Conservation (phyloP, 192 early-diverging fungal species). For the Podila minutissima region DNA sequence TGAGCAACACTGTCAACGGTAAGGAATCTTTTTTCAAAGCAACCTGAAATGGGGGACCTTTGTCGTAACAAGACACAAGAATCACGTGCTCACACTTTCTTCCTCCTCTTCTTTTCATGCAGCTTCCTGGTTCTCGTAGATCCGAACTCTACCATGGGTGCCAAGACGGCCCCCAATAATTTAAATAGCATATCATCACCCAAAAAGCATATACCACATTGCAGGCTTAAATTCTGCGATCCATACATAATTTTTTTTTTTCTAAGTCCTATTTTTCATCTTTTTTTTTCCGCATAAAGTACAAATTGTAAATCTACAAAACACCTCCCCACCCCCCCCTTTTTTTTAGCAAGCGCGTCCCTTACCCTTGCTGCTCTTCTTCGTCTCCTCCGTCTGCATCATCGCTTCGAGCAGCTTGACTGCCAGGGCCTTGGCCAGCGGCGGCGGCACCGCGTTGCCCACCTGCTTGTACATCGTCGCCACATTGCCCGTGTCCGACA, state of each 20-base stretch:
- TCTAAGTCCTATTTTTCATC: too few species aligned
- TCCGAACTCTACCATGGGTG: too few species aligned
- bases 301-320: too few species aligned
- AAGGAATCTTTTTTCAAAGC: neutral
- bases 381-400: constrained; percentile 17
- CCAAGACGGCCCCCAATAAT: too few species aligned
- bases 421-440: constrained; percentile 68
- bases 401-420: constrained; percentile 60
- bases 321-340: too few species aligned
- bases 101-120: neutral
- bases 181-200: too few species aligned
- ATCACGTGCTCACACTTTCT: neutral
- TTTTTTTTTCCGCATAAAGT: neutral
- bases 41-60: neutral
- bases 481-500: constrained; percentile 42
- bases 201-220: neutral
- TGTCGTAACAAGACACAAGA: neutral
- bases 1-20: neutral
- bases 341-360: too few species aligned
- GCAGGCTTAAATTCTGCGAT: neutral
- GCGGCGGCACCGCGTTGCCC: constrained; percentile 78
- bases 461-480: constrained; percentile 68
- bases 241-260: too few species aligned
- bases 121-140: too few species aligned
- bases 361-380: too few species aligned